Conservation (phyloP, 495 filamentous ascomycete genomes). For the Glarea lozoyensis region DNA sequence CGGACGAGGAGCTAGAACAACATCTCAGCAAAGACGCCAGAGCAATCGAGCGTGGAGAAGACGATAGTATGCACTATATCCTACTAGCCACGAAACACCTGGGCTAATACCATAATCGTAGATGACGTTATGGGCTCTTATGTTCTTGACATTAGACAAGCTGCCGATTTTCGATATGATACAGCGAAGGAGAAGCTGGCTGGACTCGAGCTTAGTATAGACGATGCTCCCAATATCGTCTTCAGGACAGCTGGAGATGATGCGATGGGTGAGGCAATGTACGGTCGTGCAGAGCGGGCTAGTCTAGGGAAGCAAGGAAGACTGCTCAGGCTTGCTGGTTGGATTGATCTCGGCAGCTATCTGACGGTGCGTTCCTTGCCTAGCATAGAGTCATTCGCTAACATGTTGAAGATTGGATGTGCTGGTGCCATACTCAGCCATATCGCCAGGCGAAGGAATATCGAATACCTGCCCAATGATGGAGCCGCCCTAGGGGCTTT, state of each 20-base stretch:
- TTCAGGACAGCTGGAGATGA: conserved; percentile 51
- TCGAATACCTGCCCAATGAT: conserved; percentile 47
- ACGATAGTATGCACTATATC: conserved; percentile 19
- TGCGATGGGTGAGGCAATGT: background rate
- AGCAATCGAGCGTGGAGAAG: conserved; percentile 25
- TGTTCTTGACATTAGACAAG: conserved; percentile 61
- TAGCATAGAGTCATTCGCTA: background rate
- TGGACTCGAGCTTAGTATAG: conserved; percentile 41
- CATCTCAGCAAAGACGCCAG: conserved; percentile 35
- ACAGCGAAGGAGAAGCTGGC: conserved; percentile 59
- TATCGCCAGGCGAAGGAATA: conserved; percentile 59
- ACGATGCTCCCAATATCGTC: conserved; percentile 40
- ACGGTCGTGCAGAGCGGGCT: background rate
- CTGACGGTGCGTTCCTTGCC: conserved; percentile 38
- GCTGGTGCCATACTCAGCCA: conserved; percentile 78
- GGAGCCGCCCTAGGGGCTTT: conserved; percentile 41
- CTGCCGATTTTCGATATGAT: conserved; percentile 70
- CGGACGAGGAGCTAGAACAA: conserved; percentile 49
- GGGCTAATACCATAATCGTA: conserved; percentile 2
- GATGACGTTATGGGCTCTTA: conserved; percentile 45
- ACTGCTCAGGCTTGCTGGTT: conserved; percentile 61
- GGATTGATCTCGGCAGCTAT: conserved; percentile 70
- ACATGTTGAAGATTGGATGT: conserved; percentile 45
- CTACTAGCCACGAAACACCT: background rate
- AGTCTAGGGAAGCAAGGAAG: conserved; percentile 45